These are phyloP conservation scores for Eucalyptus victrix DNA, from an alignment of 345 rosid species.

Conservation along the genomic window DNA sequence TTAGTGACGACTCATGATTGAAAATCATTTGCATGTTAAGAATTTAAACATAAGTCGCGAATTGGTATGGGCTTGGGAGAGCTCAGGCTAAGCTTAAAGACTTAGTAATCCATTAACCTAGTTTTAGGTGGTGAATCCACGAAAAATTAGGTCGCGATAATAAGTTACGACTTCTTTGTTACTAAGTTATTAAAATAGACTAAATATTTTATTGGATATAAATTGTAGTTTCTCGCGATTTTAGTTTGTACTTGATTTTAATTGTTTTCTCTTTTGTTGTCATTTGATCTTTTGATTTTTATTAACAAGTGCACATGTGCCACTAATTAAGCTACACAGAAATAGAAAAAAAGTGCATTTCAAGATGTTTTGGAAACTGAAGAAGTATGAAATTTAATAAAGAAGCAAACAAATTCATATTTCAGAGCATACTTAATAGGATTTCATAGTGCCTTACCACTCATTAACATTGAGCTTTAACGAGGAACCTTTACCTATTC, in stretches of 20 bases:
- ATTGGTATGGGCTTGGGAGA: too few species aligned
- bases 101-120: too few species aligned
- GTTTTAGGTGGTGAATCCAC: too few species aligned
- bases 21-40: too few species aligned
- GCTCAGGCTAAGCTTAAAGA: too few species aligned
- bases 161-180: too few species aligned
- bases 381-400: not conserved
- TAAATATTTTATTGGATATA: not conserved
- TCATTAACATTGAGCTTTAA: not conserved
- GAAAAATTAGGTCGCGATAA: too few species aligned
- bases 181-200: not conserved
- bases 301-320: accelerated
- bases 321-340: not conserved
- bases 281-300: not conserved
- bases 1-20: too few species aligned
- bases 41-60: too few species aligned
- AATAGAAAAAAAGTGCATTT: not conserved
- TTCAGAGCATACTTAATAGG: not conserved
- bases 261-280: not conserved
- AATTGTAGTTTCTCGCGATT: not conserved
- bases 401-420: not conserved
- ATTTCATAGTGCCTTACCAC: not conserved
- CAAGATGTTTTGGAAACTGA: not conserved
- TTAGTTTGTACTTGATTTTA: not conserved
- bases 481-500: not conserved